Percentiles rank a stretch among this genome's conserved stretches.
Evolutionary conservation across 2,329 filamentous ascomycete genomes (phyloP).

Genomic region (Microcyclospora tardicrescens): DNA sequence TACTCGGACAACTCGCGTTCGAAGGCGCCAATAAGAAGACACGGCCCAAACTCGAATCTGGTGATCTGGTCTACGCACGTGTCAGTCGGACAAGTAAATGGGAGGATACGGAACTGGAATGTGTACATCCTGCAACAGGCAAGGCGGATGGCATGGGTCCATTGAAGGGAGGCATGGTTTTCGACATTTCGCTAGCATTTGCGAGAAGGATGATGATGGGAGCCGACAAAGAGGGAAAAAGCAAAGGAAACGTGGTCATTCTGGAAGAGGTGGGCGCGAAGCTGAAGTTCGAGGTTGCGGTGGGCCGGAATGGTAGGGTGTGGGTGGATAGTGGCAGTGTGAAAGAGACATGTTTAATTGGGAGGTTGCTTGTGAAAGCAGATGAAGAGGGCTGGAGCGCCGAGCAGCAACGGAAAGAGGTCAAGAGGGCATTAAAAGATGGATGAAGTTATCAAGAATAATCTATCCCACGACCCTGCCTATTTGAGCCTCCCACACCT

Average conservation of each 20-base stretch:
- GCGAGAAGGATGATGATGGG: constrained; percentile 59
- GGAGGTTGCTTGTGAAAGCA: constrained; percentile 62
- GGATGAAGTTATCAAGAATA: constrained; percentile 8
- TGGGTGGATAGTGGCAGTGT: constrained; percentile 76
- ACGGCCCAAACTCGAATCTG: constrained; percentile 59
- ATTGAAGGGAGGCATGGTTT: constrained; percentile 74
- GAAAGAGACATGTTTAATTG: constrained; percentile 63
- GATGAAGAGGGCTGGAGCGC: constrained; percentile 53
- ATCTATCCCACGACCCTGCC: too few relatives aligned
- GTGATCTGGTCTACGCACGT: constrained; percentile 79
- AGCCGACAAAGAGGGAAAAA: constrained; percentile 36
- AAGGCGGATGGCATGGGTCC: constrained; percentile 81
- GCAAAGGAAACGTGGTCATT: constrained; percentile 51
- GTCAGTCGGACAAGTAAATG: constrained; percentile 65
- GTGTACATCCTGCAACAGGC: constrained; percentile 72
- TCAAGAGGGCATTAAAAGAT: constrained; percentile 53
- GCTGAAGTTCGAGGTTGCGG: constrained; percentile 81
- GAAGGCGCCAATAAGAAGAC: constrained; percentile 89
- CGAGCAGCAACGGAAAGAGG: constrained; percentile 58
- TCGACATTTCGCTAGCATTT: constrained; percentile 65
- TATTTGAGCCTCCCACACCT: too few relatives aligned
- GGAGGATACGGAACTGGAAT: constrained; percentile 83
- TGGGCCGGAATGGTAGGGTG: constrained; percentile 81
- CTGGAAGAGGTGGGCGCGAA: constrained; percentile 73
- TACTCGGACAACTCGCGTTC: constrained; percentile 81